Conservation (phyloP, 352 stramenopile species). For the Globisporangium canariense region DNA sequence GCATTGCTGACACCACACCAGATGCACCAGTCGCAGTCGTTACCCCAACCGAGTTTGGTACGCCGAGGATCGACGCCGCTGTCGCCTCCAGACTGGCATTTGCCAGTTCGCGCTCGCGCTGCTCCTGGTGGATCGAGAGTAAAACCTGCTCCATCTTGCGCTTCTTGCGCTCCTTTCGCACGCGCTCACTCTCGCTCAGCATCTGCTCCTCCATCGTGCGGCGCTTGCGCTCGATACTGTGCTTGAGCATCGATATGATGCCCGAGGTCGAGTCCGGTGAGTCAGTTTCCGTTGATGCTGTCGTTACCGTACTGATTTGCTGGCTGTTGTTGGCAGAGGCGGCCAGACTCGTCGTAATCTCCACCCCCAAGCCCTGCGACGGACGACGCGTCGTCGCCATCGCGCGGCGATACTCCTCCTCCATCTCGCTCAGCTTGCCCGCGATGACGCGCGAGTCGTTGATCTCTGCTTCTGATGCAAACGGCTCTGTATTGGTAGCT, state of each 20-base stretch:
- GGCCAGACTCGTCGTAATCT: conserved; percentile 1
- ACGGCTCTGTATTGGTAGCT: background rate
- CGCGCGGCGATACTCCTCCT: conserved; percentile 38
- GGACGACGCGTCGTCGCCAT: conserved; percentile 15
- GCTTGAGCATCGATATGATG: conserved; percentile 51
- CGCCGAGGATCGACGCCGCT: background rate
- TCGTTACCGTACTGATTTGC: background rate
- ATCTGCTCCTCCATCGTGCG: conserved; percentile 43
- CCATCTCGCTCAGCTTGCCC: conserved; percentile 34
- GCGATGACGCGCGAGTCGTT: conserved; percentile 21
- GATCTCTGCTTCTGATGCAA: background rate
- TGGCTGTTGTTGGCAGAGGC: background rate
- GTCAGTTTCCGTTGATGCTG: background rate
- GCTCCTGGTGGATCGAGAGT: conserved; percentile 44
- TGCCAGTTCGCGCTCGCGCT: conserved; percentile 33
- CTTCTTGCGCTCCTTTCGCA: conserved; percentile 59
- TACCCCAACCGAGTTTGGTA: background rate
- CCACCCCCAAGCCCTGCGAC: background rate
- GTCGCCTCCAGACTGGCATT: background rate
- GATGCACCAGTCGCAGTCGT: background rate
- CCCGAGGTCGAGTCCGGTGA: conserved; percentile 24
- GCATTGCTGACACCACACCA: background rate
- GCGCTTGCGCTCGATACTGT: conserved; percentile 51
- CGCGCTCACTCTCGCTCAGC: conserved; percentile 50
- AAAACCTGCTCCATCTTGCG: conserved; percentile 55